Base-by-base conservation (phyloP, 495 filamentous ascomycete genomes). In the Cercophora scortea region DNA sequence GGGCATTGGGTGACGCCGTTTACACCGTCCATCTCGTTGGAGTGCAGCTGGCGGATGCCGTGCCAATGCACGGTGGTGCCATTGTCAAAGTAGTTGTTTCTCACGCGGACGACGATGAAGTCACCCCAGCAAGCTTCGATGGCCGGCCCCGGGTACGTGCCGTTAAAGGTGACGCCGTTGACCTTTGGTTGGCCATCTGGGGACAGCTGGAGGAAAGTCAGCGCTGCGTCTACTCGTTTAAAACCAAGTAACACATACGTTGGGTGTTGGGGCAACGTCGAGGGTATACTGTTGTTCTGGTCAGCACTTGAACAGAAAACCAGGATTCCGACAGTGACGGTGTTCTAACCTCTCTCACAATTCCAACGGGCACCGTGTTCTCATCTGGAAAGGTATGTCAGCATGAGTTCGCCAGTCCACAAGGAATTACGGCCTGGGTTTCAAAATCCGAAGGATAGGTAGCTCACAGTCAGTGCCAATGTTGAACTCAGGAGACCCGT, bases 51-150 rank as follows among this genome's bases (percentile, higher is more conserved):
- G 41, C 58, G 49, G 54, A 66, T 58, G 13, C 59, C 60, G 49
- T 67, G 70, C 59, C 61, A 69, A 32, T 69, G 65, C 17, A 70
- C 71, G 3, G 59, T 51, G 4, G 71, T 73, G 19, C 69, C 65
- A 25, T 71, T 66, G 36, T 58, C 42, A 2, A n/a, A 18, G 11
- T 62, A 56, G 10, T 61, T 55, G 45, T 67, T 71, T 9, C 45
- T 49, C 13, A 71, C 65, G 25, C 63, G 70, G 73, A 82, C 83
- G 56, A 84, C 78, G 42, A 78, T 66, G 35, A 57, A 70, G 50
- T 84, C 80, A 12, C 79, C 79, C 73, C 77, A 79, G 46, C 80
- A 72, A 1, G 78, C 80, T 53, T 78, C 71, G 48, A 86, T 71
- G 0, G 67, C 70, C n/a, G 82, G 82, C 0, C 79, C 74, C 0